A percentile compares a stretch with the other conserved stretches of the same genome.
Conservation (phyloP, 2,329 filamentous ascomycete species). For the Aotearoamyces nothofagi region DNA sequence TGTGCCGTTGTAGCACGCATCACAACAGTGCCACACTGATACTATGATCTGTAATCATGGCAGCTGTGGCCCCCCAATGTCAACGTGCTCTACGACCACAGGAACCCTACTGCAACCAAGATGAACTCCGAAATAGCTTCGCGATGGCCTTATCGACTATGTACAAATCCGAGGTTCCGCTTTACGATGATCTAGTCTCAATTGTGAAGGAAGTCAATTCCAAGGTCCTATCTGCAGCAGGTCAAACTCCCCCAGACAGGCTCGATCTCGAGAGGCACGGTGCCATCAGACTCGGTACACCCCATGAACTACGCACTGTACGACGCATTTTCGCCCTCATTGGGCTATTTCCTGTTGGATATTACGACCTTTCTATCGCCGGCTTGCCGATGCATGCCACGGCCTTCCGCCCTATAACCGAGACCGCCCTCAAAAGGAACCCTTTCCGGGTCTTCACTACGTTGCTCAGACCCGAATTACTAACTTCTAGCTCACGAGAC, state of each 20-base stretch:
- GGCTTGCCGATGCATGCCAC: conserved; percentile 35
- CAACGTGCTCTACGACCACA: too few species aligned
- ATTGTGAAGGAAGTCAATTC: background rate
- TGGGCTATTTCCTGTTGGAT: conserved; percentile 32
- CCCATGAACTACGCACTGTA: conserved; percentile 26
- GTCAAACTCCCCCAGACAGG: background rate
- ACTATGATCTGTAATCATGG: too few species aligned
- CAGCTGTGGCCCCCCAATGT: too few species aligned
- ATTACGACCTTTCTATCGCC: conserved; percentile 32
- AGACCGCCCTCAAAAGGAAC: conserved; percentile 22
- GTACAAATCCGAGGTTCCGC: background rate
- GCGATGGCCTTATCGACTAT: background rate
- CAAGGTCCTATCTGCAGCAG: background rate
- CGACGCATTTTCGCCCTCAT: conserved; percentile 29
- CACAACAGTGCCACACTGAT: too few species aligned
- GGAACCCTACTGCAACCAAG: too few species aligned
- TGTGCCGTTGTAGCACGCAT: too few species aligned
- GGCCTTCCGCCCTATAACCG: conserved; percentile 28
- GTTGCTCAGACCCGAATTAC: conserved; percentile 25
- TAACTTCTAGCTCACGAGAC: conserved; percentile 18
- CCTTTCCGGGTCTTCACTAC: conserved; percentile 30
- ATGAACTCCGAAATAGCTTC: conserved; percentile 1
- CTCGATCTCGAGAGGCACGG: conserved; percentile 25
- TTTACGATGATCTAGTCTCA: background rate
- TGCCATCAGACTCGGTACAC: conserved; percentile 31